Evolutionary conservation across 306 rosid species (phyloP).

Genomic region (Ochetophila trinervis): DNA sequence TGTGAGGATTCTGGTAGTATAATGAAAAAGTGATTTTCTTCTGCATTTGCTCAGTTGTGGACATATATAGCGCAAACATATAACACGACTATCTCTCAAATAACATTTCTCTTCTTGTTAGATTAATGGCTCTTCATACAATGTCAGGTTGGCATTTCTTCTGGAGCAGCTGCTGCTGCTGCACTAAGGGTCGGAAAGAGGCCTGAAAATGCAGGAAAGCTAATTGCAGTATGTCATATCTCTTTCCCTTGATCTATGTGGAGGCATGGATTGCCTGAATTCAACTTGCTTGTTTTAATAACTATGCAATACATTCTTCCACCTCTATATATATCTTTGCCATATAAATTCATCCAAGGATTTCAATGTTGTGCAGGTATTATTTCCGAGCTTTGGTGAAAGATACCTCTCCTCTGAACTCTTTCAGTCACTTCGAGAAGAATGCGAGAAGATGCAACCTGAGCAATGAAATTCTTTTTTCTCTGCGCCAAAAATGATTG

Average conservation of each 20-base stretch:
- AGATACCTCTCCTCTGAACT: conserved; percentile 75
- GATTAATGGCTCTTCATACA: conserved; percentile 22
- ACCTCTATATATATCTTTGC: background rate
- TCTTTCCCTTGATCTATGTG: background rate
- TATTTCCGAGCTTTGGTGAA: conserved; percentile 89
- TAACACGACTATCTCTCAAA: background rate
- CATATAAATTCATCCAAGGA: conserved; percentile 5
- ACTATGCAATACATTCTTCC: too few relatives aligned
- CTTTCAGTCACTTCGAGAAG: conserved; percentile 89
- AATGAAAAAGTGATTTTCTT: too few relatives aligned
- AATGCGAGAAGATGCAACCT: conserved; percentile 88
- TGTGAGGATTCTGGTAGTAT: too few relatives aligned
- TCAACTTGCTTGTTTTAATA: background rate
- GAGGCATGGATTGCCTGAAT: background rate
- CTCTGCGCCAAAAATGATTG: background rate
- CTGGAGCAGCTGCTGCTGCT: conserved; percentile 97
- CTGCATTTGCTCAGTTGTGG: too few relatives aligned
- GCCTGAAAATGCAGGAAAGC: conserved; percentile 94
- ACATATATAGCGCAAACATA: background rate
- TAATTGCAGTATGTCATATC: conserved; percentile 58
- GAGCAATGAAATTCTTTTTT: conserved; percentile 52
- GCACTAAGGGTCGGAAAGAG: conserved; percentile 88
- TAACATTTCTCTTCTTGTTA: background rate
- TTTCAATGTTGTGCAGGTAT: conserved; percentile 52
- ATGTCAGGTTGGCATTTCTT: conserved; percentile 91